These are phyloP conservation scores for Globisporangium abappressorium DNA, from an alignment of 352 stramenopile genomes.

Conservation along the genomic window DNA sequence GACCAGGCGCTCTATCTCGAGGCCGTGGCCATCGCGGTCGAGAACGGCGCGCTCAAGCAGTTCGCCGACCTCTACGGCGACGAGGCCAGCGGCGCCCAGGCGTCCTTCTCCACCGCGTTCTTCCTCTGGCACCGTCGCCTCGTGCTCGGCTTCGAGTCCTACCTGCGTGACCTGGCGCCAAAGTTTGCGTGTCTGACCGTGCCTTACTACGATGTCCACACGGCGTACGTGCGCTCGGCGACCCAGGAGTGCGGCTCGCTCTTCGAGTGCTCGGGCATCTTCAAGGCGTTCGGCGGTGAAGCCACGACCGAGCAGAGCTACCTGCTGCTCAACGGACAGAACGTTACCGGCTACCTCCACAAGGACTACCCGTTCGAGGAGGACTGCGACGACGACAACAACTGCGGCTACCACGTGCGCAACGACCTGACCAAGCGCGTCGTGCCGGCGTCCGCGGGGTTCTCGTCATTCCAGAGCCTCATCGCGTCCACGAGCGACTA, in stretches of 20 bases:
- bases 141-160: conserved; percentile 62
- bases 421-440: conserved; percentile 34
- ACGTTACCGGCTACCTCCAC: conserved; percentile 31
- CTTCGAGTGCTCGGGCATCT: conserved; percentile 64
- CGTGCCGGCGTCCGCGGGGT: conserved; percentile 50
- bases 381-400: conserved; percentile 41
- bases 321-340: conserved; percentile 27
- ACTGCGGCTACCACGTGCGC: conserved; percentile 39
- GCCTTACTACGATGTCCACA: conserved; percentile 79
- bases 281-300: conserved; percentile 41
- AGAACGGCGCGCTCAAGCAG: conserved; percentile 41
- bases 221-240: conserved; percentile 47
- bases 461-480: conserved; percentile 46
- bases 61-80: conserved; percentile 52
- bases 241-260: conserved; percentile 52
- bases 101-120: conserved; percentile 54
- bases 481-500: conserved; percentile 53
- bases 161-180: conserved; percentile 50
- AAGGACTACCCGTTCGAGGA: conserved; percentile 30
- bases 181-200: conserved; percentile 67
- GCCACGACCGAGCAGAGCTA: conserved; percentile 16
- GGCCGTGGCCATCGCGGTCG: conserved; percentile 36
- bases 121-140: conserved; percentile 65
- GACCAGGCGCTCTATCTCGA: conserved; percentile 64
- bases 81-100: conserved; percentile 43